phyloP scores from a whole-genome alignment of 176 grass and related monocot species.

The Elymus sibiricus region DNA sequence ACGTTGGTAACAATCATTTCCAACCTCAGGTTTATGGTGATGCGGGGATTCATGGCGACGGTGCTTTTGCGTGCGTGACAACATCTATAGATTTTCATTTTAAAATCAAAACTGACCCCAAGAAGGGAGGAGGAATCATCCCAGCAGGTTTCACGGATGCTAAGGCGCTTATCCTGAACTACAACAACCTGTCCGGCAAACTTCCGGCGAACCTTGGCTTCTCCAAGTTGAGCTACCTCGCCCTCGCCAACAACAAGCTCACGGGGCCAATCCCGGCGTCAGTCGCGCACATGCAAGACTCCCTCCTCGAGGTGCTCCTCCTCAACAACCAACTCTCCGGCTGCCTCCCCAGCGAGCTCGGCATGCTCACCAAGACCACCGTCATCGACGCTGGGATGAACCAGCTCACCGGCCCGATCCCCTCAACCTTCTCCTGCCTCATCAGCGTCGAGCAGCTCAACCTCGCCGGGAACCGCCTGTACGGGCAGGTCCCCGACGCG shows the following conservation, averaged over 20 bases:
- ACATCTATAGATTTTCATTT: no score
- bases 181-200: no score
- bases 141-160: no score
- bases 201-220: not conserved
- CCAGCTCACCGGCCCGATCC: slow-evolving; percentile 66
- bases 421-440: slow-evolving; percentile 58
- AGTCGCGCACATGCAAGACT: not conserved
- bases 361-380: slow-evolving; percentile 38
- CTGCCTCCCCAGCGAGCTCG: slow-evolving; percentile 64
- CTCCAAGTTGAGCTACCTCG: slow-evolving; percentile 41
- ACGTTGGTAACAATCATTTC: no score
- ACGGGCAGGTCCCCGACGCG: slow-evolving; percentile 53
- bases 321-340: slow-evolving; percentile 70
- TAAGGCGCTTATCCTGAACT: no score
- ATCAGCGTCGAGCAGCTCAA: slow-evolving; percentile 70
- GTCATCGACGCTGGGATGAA: slow-evolving; percentile 76
- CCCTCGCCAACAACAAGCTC: slow-evolving; percentile 66
- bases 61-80: no score
- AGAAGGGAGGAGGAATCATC: no score
- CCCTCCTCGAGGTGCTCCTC: slow-evolving; percentile 50
- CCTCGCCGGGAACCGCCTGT: slow-evolving; percentile 31
- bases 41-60: no score
- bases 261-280: slow-evolving; percentile 37
- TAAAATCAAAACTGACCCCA: no score
- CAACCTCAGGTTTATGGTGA: no score